Conservation (phyloP, 139 green algal genomes). For the Choricystis sp. region DNA sequence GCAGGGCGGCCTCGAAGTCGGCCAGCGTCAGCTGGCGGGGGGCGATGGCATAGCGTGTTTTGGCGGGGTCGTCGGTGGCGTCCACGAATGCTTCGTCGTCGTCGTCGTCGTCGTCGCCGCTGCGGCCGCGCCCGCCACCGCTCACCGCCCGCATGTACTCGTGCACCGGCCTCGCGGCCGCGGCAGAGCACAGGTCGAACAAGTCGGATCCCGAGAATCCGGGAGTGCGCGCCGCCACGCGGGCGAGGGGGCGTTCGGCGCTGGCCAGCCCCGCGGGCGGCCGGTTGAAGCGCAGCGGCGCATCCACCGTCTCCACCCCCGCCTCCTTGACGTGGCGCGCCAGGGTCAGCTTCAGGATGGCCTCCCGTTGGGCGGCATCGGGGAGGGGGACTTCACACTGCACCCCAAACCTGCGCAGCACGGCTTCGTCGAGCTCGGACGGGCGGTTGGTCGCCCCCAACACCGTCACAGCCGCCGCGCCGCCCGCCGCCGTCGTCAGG, state of each 20-base stretch:
- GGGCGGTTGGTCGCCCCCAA: slow-evolving; percentile 83
- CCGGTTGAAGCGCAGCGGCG: too few species aligned
- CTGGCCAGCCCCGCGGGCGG: not conserved
- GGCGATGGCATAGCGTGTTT: too few species aligned
- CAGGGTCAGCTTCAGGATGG: slow-evolving; percentile 45
- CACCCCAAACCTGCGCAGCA: slow-evolving; percentile 48
- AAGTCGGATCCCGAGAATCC: slow-evolving; percentile 69
- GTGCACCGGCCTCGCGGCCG: slow-evolving; percentile 31
- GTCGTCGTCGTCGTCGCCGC: too few species aligned
- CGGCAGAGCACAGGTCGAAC: slow-evolving; percentile 52
- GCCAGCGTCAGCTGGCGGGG: not conserved
- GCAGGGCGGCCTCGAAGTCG: not conserved
- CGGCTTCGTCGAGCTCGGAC: slow-evolving; percentile 46
- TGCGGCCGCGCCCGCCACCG: not conserved
- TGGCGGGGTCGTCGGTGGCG: too few species aligned
- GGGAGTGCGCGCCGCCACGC: slow-evolving; percentile 35
- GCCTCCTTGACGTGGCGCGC: slow-evolving; percentile 11
- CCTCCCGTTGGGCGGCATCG: slow-evolving; percentile 21
- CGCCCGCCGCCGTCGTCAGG: slow-evolving; percentile 49
- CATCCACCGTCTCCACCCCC: slow-evolving; percentile 5
- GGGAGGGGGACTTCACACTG: slow-evolving; percentile 60
- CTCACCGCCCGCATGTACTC: slow-evolving; percentile 13
- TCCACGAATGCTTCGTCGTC: too few species aligned
- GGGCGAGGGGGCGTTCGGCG: slow-evolving; percentile 6
- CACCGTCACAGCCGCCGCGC: slow-evolving; percentile 47